Evolutionary conservation across 2,329 filamentous ascomycete species (phyloP), one percentile per base, ranked within the genome.

Genomic region (Parafenestella ontariensis): DNA sequence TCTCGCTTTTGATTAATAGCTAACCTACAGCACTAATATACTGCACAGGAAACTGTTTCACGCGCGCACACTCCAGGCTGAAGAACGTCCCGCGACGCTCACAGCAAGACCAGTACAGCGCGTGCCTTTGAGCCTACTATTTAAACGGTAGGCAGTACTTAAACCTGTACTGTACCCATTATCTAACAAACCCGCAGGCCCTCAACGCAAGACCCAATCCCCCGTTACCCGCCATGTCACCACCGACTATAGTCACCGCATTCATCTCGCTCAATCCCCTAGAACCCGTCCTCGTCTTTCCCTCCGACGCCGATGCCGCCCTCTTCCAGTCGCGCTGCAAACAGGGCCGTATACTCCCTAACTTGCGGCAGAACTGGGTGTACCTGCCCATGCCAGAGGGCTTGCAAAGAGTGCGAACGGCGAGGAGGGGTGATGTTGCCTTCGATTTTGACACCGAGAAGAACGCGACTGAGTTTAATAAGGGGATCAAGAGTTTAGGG

Each of bases 271-370:
- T 67, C 13, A 31, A 47, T 5, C 66, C 66, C 7, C 58, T 61
- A 23, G 64, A 69, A 44, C 62, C 66, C 23, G 66, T 66, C 31
- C 49, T 67, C 46, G 62, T 66, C 46, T 66, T 67, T 40, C 6
- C 33, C 39, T 45, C 46, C 10, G 6, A 49, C 36, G 52, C 56
- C 9, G 64, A 65, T 17, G 61, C 64, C 7, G 48, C 41, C 2
- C 43, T 40, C 28, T 68, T 68, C 57, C 63, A 68, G 53, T 40
- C 57, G 5, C 54, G 55, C 50, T 64, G 58, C 46, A 54, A 49
- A 5, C 59, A 69, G 45, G 66, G 62, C 34, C 61, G 62, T 31
- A 62, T 65, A 15, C 33, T 67, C 3, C 33, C 46, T 11, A 43
- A 49, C 28, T 54, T 58, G 21, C 47, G 47, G 26, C 46, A 49